Conservation (phyloP, 371 early-diverging fungal genomes). For the Massospora cicadina region DNA sequence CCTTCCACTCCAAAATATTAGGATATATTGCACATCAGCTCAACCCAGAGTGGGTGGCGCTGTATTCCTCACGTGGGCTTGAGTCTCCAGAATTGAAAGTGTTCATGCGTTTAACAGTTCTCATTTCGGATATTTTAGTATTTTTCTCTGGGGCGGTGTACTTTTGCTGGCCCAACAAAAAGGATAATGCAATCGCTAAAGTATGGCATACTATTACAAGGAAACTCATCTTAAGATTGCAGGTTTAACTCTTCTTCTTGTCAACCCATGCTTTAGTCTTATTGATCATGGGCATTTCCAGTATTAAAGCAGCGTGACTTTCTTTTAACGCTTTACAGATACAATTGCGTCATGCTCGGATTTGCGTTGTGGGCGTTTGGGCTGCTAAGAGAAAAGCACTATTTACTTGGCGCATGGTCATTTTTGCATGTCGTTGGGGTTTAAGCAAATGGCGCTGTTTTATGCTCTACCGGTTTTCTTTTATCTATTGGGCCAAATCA, state of each 20-base stretch:
- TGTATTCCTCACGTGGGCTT: slow-evolving; percentile 65
- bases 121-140: slow-evolving; percentile 27
- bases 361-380: slow-evolving; percentile 55
- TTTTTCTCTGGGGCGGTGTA: neutral
- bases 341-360: slow-evolving; percentile 89
- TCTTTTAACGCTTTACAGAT: slow-evolving; percentile 22
- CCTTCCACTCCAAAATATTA: slow-evolving; percentile 25
- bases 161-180: neutral
- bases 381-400: slow-evolving; percentile 33
- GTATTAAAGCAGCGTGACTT: slow-evolving; percentile 16
- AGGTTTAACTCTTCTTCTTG: slow-evolving; percentile 35
- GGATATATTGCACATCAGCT: slow-evolving; percentile 41
- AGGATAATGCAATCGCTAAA: slow-evolving; percentile 8
- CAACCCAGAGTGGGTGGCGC: slow-evolving; percentile 67
- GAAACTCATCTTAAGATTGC: slow-evolving; percentile 20
- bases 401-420: slow-evolving; percentile 46
- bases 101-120: slow-evolving; percentile 78
- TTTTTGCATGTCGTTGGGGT: slow-evolving; percentile 68
- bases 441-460: slow-evolving; percentile 94
- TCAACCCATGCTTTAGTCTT: slow-evolving; percentile 71
- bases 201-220: slow-evolving; percentile 12
- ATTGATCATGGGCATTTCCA: slow-evolving; percentile 95
- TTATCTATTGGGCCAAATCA: slow-evolving; percentile 47
- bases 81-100: slow-evolving; percentile 52
- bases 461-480: slow-evolving; percentile 79